Evolutionary conservation across 2,329 filamentous ascomycete species (phyloP), one percentile per base, ranked within the genome.

Genomic region (Penicillium thymicola): DNA sequence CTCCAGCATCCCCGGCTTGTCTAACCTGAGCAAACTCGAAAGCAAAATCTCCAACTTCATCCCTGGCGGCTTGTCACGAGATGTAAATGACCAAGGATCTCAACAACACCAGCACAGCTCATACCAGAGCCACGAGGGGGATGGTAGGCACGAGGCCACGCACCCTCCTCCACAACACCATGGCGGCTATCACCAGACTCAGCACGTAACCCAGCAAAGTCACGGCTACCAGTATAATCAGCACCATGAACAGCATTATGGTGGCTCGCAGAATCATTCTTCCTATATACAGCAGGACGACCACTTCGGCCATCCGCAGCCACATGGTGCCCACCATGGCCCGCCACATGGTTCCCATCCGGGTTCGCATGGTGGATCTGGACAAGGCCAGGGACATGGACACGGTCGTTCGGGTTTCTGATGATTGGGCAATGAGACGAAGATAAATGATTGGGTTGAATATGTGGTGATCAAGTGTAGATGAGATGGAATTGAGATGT

Each of bases 1-100:
- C 48, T 55, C 66, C 59, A 55, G 61, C 51, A 43, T 71, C 58
- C 36, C 66, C 1, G 74, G 75, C 8, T 69, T 75, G 36, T 75
- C 72, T 6, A 73, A 72, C 13, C 38, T 76, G 23, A 66, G 65
- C 47, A 76, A 74, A 48, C 60, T 74, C 8, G 67, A 67, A 34
- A 68, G 66, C 40, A 69, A 65, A 7, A 64, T 73, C 43, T 69
- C 72, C 4, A 63, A 61, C 49, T 61, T 73, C 28, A 59, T 68
- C 21, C 64, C 70, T 5, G 67, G 69, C 23, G 67, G 68, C 3
- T 59, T 62, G 11, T 36, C 32, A 7, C 27, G 42, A 13, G 42
- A 55, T n/a, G 16, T 14, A 5, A 25, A 34, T 16, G 41, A 47
- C 8, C 16, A 40, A 21, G 25, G 13, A 7, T 8, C 18, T 27